These are phyloP conservation scores for Gossypium schwendimanii DNA, from an alignment of 441 rosid genomes.

Conservation along the genomic window DNA sequence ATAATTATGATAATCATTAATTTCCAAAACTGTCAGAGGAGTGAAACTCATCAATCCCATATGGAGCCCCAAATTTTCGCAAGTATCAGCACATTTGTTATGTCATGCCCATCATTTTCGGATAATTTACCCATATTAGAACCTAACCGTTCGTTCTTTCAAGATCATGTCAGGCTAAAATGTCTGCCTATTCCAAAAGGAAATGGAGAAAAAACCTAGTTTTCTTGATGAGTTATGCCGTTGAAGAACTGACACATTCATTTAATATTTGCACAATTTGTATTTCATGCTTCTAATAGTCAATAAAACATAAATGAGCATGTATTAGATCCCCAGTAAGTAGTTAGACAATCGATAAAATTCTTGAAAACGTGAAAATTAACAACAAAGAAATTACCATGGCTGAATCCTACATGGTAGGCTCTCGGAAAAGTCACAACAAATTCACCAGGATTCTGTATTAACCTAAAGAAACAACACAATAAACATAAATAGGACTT, in stretches of 20 bases:
- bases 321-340: neutral
- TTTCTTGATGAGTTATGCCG: neutral
- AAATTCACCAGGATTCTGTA: constrained; percentile 97
- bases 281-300: neutral
- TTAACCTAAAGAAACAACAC: constrained; percentile 58
- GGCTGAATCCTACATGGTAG: constrained; percentile 99
- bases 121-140: neutral
- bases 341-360: constrained; percentile 3
- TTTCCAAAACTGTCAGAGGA: neutral
- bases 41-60: neutral
- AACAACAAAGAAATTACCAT: constrained; percentile 57
- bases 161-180: neutral
- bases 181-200: neutral
- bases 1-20: neutral
- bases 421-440: constrained; percentile 99
- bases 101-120: neutral
- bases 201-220: neutral
- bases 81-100: neutral
- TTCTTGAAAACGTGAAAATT: constrained; percentile 4
- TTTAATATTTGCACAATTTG: neutral
- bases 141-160: neutral
- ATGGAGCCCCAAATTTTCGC: neutral
- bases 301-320: neutral
- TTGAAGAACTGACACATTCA: neutral
- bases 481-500: constrained; percentile 26